Evolutionary conservation across 2,329 filamentous ascomycete genomes (phyloP).

Genomic region (Lecanicillium sp.): DNA sequence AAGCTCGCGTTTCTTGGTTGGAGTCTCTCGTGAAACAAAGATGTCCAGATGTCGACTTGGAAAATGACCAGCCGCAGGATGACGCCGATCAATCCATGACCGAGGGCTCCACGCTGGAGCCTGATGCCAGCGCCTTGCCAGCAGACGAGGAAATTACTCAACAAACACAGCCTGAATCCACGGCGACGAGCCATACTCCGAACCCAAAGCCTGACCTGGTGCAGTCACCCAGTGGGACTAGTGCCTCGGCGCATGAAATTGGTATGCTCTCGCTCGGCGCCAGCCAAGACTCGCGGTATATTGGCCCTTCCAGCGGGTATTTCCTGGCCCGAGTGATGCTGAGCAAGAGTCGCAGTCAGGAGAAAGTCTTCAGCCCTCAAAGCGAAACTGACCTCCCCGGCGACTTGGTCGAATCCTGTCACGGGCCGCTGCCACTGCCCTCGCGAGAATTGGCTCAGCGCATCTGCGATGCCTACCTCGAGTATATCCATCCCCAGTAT

Average conservation of each 20-base stretch:
- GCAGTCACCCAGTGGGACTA: slow-evolving; percentile 17
- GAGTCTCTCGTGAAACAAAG: slow-evolving; percentile 37
- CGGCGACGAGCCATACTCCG: too few relatives aligned
- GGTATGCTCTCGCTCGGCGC: slow-evolving; percentile 45
- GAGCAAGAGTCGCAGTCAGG: slow-evolving; percentile 19
- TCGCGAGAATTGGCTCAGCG: slow-evolving; percentile 30
- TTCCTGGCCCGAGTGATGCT: slow-evolving; percentile 46
- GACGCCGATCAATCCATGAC: neutral
- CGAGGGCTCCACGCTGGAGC: slow-evolving; percentile 15
- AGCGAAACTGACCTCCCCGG: slow-evolving; percentile 19
- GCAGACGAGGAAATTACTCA: slow-evolving; percentile 15
- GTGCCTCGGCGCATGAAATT: slow-evolving; percentile 41
- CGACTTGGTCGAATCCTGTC: slow-evolving; percentile 26
- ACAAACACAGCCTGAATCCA: neutral
- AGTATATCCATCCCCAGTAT: slow-evolving; percentile 41
- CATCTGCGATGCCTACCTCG: slow-evolving; percentile 42
- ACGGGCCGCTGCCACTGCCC: slow-evolving; percentile 28
- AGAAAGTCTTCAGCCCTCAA: neutral
- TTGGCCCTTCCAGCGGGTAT: slow-evolving; percentile 51
- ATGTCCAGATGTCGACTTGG: slow-evolving; percentile 38
- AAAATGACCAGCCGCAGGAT: neutral
- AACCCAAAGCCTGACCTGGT: too few relatives aligned
- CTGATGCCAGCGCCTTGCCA: slow-evolving; percentile 6
- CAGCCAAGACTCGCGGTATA: slow-evolving; percentile 43
- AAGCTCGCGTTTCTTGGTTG: slow-evolving; percentile 38